Evolutionary conservation across 345 rosid species (phyloP), one percentile per base, ranked within the genome.

Genomic region (Lepidium didymum): DNA sequence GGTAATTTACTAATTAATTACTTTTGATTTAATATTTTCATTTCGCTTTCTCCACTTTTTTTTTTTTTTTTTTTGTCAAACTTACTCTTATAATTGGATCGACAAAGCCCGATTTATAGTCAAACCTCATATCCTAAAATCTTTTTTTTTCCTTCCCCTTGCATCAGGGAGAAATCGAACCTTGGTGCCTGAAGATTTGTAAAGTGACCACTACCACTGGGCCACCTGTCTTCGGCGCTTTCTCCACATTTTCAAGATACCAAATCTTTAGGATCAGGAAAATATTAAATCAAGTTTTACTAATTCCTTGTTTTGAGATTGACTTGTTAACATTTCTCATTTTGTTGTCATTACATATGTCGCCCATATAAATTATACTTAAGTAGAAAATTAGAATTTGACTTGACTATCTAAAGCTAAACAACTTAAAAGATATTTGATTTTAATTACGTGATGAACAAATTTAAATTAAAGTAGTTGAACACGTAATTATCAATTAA

Each of bases 201-300:
- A n/a, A n/a, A n/a, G n/a, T n/a, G n/a, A n/a, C n/a, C n/a, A n/a
- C n/a, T n/a, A n/a, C n/a, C n/a, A n/a, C n/a, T n/a, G n/a, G n/a
- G n/a, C n/a, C n/a, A n/a, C n/a, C n/a, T n/a, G n/a, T n/a, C n/a
- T n/a, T n/a, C n/a, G n/a, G n/a, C 25, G 37, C 2, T 35, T 68
- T 56, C 29, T 37, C 27, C 16, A 7, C 50, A 27, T 16, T 51
- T 27, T 45, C 29, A 57, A 42, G 12, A 12, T 29, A 35, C 56
- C 46, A 56, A 67, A 56, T 21, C 12, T 45, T 67, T 56, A 21
- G 21, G 62, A 66, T 66, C 19, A 50, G 57, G 25, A 37, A 37
- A 36, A 3, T 56, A 8, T 62, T 47, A 8, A 9, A 49, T 4
- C 1, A 13, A 5, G 31, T 27, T 27, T 19, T 16, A 18, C 13